A percentile compares a stretch with the other conserved stretches of the same genome.
These are phyloP conservation scores for Testicularia cyperi DNA, from an alignment of 1,284 basidiomycete genomes.

Conservation along the genomic window DNA sequence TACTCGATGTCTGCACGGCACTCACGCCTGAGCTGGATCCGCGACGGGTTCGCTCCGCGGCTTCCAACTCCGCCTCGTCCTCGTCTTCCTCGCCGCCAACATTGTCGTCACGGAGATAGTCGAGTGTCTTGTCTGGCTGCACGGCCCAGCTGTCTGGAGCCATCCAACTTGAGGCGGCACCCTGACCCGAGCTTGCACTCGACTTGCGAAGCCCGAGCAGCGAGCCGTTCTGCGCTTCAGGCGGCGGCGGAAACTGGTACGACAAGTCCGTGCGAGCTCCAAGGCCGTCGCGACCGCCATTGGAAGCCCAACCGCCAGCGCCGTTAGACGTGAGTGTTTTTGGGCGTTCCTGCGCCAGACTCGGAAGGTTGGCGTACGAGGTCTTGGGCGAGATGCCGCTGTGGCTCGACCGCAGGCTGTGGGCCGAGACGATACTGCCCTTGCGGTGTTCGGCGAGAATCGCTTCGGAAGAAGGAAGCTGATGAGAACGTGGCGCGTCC, in stretches of 20 bases:
- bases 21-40: slow-evolving; percentile 29
- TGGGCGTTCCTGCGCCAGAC: slow-evolving; percentile 8
- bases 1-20: slow-evolving; percentile 24
- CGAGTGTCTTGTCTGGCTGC: slow-evolving; percentile 41
- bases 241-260: slow-evolving; percentile 36
- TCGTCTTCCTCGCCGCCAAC: slow-evolving; percentile 46
- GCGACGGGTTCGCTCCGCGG: slow-evolving; percentile 12
- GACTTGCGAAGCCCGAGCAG: slow-evolving; percentile 36
- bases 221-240: slow-evolving; percentile 5
- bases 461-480: slow-evolving; percentile 2
- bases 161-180: slow-evolving; percentile 51
- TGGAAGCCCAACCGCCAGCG: slow-evolving; percentile 1
- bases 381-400: slow-evolving; percentile 53
- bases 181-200: slow-evolving; percentile 40
- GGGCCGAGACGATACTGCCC: slow-evolving; percentile 31
- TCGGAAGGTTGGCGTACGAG: slow-evolving; percentile 35
- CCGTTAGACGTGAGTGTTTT: slow-evolving; percentile 2
- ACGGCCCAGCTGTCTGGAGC: slow-evolving; percentile 60
- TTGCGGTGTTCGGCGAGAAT: slow-evolving; percentile 22
- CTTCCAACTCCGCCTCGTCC: slow-evolving; percentile 8
- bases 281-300: background rate
- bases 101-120: slow-evolving; percentile 42
- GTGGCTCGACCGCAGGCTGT: slow-evolving; percentile 34
- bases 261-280: slow-evolving; percentile 27
- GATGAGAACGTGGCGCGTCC: too few relatives aligned